A percentile compares a stretch with the other conserved stretches of the same genome.
phyloP scores from a whole-genome alignment of 1,284 basidiomycete species.

The Cutaneotrichosporon arboriforme region DNA sequence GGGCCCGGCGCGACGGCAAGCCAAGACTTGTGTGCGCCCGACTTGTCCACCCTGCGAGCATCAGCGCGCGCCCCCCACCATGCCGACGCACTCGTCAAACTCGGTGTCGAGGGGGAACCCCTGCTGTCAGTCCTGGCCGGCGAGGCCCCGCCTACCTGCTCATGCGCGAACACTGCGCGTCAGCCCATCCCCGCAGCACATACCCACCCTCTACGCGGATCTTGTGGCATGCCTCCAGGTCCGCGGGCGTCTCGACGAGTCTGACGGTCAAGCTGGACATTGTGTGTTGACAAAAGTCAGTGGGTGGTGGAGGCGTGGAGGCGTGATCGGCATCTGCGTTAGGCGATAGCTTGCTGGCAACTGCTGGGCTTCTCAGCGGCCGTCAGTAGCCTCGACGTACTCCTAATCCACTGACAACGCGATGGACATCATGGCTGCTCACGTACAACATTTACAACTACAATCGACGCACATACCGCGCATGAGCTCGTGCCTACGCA shows the following conservation, averaged over 20 bases:
- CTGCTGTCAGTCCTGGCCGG: slow-evolving; percentile 19
- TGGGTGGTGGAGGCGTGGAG: too few relatives aligned
- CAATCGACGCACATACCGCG: too few relatives aligned
- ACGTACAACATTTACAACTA: too few relatives aligned
- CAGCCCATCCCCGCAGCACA: not conserved
- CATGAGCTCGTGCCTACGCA: too few relatives aligned
- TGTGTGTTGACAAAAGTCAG: not conserved
- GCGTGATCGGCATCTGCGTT: too few relatives aligned
- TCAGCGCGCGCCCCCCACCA: not conserved
- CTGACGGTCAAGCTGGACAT: slow-evolving; percentile 24
- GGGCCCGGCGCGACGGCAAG: not conserved
- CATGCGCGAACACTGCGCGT: slow-evolving; percentile 41
- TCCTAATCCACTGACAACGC: too few relatives aligned
- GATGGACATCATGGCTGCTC: too few relatives aligned
- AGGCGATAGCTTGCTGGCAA: too few relatives aligned
- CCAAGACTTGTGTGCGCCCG: slow-evolving; percentile 9
- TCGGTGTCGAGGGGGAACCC: slow-evolving; percentile 38
- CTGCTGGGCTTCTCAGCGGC: too few relatives aligned
- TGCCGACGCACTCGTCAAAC: slow-evolving; percentile 35
- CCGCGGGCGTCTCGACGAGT: slow-evolving; percentile 30
- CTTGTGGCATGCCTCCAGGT: slow-evolving; percentile 40
- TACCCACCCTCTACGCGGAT: slow-evolving; percentile 42
- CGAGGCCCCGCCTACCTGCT: slow-evolving; percentile 46
- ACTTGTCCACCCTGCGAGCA: slow-evolving; percentile 9
- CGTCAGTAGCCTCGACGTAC: too few relatives aligned